Conservation (phyloP, 768 basidiomycete species). For the Mycena crocata region DNA sequence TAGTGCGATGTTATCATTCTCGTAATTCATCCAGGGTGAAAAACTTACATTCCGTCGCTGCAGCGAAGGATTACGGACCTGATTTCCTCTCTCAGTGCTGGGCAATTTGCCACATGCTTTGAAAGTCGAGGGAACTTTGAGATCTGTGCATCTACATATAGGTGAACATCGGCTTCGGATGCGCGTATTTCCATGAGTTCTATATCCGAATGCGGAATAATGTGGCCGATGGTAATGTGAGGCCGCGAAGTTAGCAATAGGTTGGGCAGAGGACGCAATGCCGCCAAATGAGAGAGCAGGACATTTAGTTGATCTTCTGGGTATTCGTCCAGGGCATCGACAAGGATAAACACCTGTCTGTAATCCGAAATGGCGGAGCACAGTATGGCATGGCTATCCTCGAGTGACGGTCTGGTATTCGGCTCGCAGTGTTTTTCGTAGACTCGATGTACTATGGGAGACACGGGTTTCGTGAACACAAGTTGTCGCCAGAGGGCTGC, state of each 20-base stretch:
- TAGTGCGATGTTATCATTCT: no score
- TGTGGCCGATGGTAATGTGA: neutral
- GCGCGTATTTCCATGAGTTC: neutral
- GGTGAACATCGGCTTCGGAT: neutral
- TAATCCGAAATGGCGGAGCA: neutral
- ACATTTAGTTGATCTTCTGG: neutral
- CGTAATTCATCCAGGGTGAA: no score
- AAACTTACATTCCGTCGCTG: constrained; percentile 1
- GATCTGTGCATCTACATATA: neutral
- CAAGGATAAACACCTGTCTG: neutral
- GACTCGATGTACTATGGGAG: neutral
- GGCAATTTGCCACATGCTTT: neutral
- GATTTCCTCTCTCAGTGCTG: neutral
- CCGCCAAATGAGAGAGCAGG: neutral
- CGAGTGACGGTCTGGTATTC: neutral
- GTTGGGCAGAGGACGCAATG: no score
- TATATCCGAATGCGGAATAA: no score
- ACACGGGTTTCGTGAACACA: neutral
- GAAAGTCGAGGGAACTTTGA: neutral
- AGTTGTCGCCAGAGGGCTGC: neutral
- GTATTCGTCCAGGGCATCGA: neutral
- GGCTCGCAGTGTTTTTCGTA: neutral
- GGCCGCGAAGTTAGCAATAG: neutral
- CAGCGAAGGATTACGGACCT: neutral
- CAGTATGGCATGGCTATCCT: neutral